Evolutionary conservation across 345 rosid genomes (phyloP), one percentile per base, ranked within the genome.

Genomic region (Euclidium syriacum): DNA sequence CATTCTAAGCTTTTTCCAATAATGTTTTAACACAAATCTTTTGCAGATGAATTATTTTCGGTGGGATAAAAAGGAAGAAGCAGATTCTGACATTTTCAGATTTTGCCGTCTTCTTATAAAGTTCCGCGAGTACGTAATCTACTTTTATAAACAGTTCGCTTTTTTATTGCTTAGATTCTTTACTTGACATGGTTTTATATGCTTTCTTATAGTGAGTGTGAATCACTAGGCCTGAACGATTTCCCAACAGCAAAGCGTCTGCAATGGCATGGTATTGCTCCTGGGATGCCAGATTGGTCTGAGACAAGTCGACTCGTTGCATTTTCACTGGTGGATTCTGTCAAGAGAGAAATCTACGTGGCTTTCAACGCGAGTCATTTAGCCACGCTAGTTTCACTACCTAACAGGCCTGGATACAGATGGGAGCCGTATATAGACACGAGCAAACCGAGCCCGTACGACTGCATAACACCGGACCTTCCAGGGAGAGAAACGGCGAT

Each of bases 381-480:
- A 66, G 79, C 95, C 1, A 84, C 78, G 30, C 77, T 64, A 15
- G 56, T 87, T 24, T 32, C 81, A n/a, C 83, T 94, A 19, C 97
- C 99, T 6, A 81, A 89, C 48, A 73, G 97, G 7, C 84, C 85
- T 22, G 95, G 95, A 49, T 79, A 79, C 76, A 65, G 85, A 75
- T 92, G 99, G 99, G 84, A 84, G 58, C 84, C 96, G 44, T 67
- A 89, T 73, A 91, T 87, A 52, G 97, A 92, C 78, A 89, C 99
- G 3, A 73, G 95, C 72, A 94, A 94, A 72, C 67, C 87, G 4
- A 65, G 81, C 15, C 99, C 97, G 3, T 94, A 60, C 36, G 90
- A 94, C 81, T 85, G 85, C 78, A 82, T 94, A 59, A 67, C 94
- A 7, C 18, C 24, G 0, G 85, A 87, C n/a, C 49, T 82, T n/a